Evolutionary conservation across 345 rosid genomes (phyloP), one percentile per base, ranked within the genome.

Genomic region (Bretschneidera sinensis): DNA sequence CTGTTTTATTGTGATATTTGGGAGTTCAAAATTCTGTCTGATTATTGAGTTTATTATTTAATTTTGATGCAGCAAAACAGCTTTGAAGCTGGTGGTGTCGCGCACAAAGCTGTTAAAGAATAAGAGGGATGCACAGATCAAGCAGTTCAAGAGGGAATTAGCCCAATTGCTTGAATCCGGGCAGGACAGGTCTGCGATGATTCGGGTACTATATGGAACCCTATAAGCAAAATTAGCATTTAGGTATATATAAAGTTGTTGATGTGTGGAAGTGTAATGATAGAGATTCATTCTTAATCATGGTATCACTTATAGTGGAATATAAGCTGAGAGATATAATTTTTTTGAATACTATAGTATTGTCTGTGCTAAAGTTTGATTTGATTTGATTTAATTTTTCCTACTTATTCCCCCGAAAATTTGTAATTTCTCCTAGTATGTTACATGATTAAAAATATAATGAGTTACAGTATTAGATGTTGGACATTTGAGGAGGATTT

Each of bases 101-200:
- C 96, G 97, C 15, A 65, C 86, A 61, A 89, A 87, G 77, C 73
- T 89, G 14, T 61, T 89, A 76, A 92, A 76, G 83, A 87, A 89
- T 57, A 85, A 81, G 80, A 83, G 77, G 62, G 91, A 70, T 17
- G 78, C 80, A 3, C 91, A 66, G 70, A 76, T 85, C 52, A 89
- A 76, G 69, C 96, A 83, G 19, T 48, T 87, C 64, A 85, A 75
- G 82, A 85, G 87, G 66, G 99, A 90, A 43, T 57, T 90, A 61
- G 92, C 92, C 45, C 85, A 79, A 31, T 72, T 94, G 73, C 85
- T 94, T 1, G 92, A 86, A 64, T 70, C 96, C 9, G 99, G 95
- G 0, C 89, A 90, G 67, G 87, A 82, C 18, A 91, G 71, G 76
- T 88, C 84, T 3, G 99, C 99, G 19, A 74, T 82, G 75, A 86